Base-by-base conservation (phyloP, 805 yeast genomes). In the Lipomyces yamadae region DNA sequence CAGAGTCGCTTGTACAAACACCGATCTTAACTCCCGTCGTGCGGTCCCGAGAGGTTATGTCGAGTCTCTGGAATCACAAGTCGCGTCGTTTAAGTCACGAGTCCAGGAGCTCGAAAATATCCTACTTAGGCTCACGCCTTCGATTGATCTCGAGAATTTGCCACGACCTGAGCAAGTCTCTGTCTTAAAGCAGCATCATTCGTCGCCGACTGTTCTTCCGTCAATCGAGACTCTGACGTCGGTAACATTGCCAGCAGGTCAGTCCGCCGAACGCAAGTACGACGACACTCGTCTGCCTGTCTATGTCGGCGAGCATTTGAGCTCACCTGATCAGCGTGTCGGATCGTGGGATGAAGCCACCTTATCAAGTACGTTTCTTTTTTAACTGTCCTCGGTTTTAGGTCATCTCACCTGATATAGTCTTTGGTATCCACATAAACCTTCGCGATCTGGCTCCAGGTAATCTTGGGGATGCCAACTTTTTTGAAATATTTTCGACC, bases 21-120 rank as follows among this genome's bases (percentile, higher is more conserved):
- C 72, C 10, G 72, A 69, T 45, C 59, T 67, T 33, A 69, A 67
- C 60, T 67, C 72, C 29, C 61, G 68, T 11, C 63, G 67, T 11
- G 66, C 72, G 11, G 66, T 69, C 3, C 72, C 72, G 10, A 59
- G 72, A 10, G 72, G 72, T 8, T 69, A 69, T 42, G 64, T 67
- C 32, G 71, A 68, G 60, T 55, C 24, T 18, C 62, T 68, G n/a
- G 71, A 68, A 48, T 30, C 34, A 4, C 69, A 68, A 35, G 42
- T 68, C 37, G 34, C 42, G 39, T n/a, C 35, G 10, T 56, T 52
- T 33, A 42, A 52, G 50, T 54, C 61, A 29, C 58, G 69, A 8
- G 61, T 61, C 24, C 34, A 18, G 15, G 61, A 65, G 54, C 64
- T 67, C 18, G 70, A 64, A 52, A 37, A 56, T 4, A 50, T 60